These are phyloP conservation scores for Pseudogymnoascus sp. DNA, from an alignment of 2,329 filamentous ascomycete species.

Conservation along the genomic window DNA sequence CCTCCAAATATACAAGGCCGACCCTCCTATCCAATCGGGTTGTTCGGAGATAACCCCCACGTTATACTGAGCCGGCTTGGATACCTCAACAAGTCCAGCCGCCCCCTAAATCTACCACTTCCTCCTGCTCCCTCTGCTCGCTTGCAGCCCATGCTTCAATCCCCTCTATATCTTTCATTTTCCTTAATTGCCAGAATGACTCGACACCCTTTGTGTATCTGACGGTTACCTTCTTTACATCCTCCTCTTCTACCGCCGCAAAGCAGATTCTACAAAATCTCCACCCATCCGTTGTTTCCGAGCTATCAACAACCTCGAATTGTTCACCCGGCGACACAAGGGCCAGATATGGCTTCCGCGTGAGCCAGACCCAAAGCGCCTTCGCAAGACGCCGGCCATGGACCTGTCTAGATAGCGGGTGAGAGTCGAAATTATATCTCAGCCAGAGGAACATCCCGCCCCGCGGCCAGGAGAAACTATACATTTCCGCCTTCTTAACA, in stretches of 20 bases:
- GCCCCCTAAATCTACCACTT: background rate
- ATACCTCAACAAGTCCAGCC: background rate
- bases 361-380: slow-evolving; percentile 65
- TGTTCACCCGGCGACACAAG: slow-evolving; percentile 63
- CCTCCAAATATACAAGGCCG: background rate
- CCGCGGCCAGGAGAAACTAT: slow-evolving; percentile 69
- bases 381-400: slow-evolving; percentile 47
- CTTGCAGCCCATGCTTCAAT: slow-evolving; percentile 14
- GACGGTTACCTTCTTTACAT: slow-evolving; percentile 52
- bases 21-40: background rate
- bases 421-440: slow-evolving; percentile 58
- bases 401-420: slow-evolving; percentile 53
- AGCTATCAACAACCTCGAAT: slow-evolving; percentile 59
- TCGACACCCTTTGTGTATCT: slow-evolving; percentile 61
- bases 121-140: background rate
- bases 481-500: slow-evolving; percentile 64
- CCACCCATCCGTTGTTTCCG: slow-evolving; percentile 53
- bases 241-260: slow-evolving; percentile 68
- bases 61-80: background rate
- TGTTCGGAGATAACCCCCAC: background rate
- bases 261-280: slow-evolving; percentile 74
- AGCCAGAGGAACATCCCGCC: slow-evolving; percentile 94
- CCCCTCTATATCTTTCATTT: slow-evolving; percentile 55
- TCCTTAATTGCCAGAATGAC: slow-evolving; percentile 70
- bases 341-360: slow-evolving; percentile 58